Base-by-base conservation (phyloP, 768 basidiomycete genomes). In the Leucocoprinus leucothites region DNA sequence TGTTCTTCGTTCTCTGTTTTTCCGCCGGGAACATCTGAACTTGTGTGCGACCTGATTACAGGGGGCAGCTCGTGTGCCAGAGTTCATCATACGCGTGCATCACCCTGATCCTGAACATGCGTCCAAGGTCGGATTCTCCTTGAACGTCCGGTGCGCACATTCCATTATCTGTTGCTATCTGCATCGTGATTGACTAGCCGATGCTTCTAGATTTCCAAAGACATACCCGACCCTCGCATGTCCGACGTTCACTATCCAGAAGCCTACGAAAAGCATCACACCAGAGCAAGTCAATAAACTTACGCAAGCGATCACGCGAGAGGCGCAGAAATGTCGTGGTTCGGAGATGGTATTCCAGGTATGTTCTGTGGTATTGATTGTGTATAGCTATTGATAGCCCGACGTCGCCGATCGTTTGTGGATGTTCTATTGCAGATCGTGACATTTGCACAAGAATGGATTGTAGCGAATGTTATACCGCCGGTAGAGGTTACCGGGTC, bases 311-410 rank as follows among this genome's bases (percentile, higher is more conserved):
- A 80, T 93, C 50, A 83, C 85, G 51, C 69, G 72, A 0, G 86
- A 92, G 63, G 86, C 83, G 1, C 84, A 85, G 69, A 81, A 76
- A 60, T 67, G 77, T 58, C 74, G 80, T 50, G 90, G 90, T 3
- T 78, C 79, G 19, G 89, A 89, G 67, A 86, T 89, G 81, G 86
- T 91, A 31, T 89, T 91, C 66, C 81, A 88, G 73, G 88, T 88
- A 26, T 19, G 79, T 22, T 6, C 6, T 8, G 38, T 38, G 14
- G n/a, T 42, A 8, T 4, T 35, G 25, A 35, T 14, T 41, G 31
- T 31, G 31, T 31, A 31, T 31, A 5, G 31, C 31, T 11, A 31
- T 31, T 47, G 36, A 36, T 31, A 46, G 14, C 18, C 25, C 1
- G 34, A 47, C 25, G 41, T 11, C 38, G 11, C 14, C 22, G 36